Conservation (phyloP, 2,329 filamentous ascomycete species). For the Pyricularia grisea region DNA sequence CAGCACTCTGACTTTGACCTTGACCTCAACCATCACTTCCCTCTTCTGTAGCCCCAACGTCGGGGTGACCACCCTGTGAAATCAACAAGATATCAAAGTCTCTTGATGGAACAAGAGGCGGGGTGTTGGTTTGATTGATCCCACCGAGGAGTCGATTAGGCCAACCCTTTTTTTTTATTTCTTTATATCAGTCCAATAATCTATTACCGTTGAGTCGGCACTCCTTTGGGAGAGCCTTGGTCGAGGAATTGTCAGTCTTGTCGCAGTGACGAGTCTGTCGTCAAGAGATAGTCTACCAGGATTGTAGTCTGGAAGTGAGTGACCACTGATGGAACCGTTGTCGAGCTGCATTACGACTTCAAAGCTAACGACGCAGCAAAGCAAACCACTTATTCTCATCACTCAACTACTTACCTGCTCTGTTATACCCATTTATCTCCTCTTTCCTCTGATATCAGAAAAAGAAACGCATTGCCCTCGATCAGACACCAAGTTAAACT, state of each 20-base stretch:
- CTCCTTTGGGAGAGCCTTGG: background rate
- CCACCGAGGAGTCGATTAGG: background rate
- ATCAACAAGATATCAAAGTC: conserved; percentile 12
- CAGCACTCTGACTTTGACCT: conserved; percentile 8
- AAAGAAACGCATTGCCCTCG: background rate
- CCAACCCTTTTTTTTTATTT: background rate
- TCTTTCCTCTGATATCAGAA: background rate
- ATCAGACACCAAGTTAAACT: background rate
- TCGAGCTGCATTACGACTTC: background rate
- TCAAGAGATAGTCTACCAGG: background rate
- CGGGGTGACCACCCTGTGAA: conserved; percentile 27
- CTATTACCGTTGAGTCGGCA: background rate
- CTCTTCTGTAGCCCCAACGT: conserved; percentile 38
- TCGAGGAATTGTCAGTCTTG: background rate
- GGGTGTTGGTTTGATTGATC: background rate
- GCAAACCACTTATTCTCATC: background rate
- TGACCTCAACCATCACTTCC: conserved; percentile 8
- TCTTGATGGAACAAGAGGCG: conserved; percentile 8
- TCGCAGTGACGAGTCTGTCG: background rate
- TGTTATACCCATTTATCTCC: background rate
- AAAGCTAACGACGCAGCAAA: background rate
- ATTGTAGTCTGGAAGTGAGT: background rate
- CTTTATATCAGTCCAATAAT: background rate
- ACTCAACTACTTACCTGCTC: background rate
- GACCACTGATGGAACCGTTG: background rate